Conservation (phyloP, 2,329 filamentous ascomycete species). For the Claviceps quebecensis region DNA sequence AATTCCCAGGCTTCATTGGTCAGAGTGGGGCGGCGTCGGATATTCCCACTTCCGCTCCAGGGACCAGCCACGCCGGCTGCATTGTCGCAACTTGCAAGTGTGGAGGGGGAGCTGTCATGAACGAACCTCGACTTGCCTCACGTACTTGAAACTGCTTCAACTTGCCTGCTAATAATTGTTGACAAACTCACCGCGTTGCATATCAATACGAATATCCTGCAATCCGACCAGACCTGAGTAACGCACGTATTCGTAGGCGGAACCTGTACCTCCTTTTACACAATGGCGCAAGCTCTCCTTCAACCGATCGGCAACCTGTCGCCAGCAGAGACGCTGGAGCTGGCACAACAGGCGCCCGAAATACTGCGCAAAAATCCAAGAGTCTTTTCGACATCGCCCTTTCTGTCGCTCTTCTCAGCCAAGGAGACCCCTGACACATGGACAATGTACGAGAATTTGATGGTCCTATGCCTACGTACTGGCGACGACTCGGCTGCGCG, state of each 20-base stretch:
- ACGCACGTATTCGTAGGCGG: not conserved
- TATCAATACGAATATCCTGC: not conserved
- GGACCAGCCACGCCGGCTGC: not conserved
- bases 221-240: not conserved
- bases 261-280: not conserved
- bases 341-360: constrained; percentile 46
- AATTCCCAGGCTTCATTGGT: not conserved
- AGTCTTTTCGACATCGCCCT: constrained; percentile 38
- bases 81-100: not conserved
- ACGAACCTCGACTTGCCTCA: not conserved
- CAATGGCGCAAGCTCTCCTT: constrained; percentile 39
- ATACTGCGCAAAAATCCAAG: constrained; percentile 41
- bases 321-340: constrained; percentile 38
- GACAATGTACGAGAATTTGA: constrained; percentile 73
- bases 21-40: constrained; percentile 1
- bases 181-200: not conserved
- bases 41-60: constrained; percentile 2
- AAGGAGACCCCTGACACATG: constrained; percentile 69
- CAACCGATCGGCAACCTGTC: constrained; percentile 43
- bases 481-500: constrained; percentile 69
- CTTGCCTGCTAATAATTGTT: not conserved
- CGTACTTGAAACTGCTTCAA: not conserved
- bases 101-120: not conserved
- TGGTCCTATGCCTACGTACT: constrained; percentile 71
- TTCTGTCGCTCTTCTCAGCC: constrained; percentile 38